Conservation (phyloP, 164 flowering plant genomes). For the Akebia trifoliata region DNA sequence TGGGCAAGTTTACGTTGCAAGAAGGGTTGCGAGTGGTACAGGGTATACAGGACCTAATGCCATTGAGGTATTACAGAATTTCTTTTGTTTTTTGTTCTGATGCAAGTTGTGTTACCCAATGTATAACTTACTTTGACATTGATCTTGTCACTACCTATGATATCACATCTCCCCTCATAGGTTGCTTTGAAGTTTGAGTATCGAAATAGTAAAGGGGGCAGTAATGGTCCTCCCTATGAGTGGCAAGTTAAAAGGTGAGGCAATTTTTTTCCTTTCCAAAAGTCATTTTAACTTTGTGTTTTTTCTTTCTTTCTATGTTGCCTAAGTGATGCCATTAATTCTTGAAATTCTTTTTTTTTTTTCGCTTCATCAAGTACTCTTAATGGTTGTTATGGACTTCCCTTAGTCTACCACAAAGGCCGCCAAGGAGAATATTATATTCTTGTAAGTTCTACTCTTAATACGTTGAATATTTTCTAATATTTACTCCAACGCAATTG, state of each 20-base stretch:
- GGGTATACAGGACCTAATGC: slow-evolving; percentile 36
- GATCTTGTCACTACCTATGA: neutral
- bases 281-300: neutral
- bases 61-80: slow-evolving; percentile 25
- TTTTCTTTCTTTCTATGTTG: neutral
- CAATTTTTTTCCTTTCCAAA: slow-evolving; percentile 2
- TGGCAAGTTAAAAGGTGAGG: slow-evolving; percentile 52
- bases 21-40: slow-evolving; percentile 31
- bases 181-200: slow-evolving; percentile 54
- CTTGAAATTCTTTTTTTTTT: neutral
- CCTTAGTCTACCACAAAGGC: slow-evolving; percentile 45
- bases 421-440: slow-evolving; percentile 47
- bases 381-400: too few species aligned
- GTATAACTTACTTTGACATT: neutral
- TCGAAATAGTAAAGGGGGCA: slow-evolving; percentile 45
- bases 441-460: slow-evolving; percentile 27
- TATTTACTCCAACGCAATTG: neutral
- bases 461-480: neutral
- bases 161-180: slow-evolving; percentile 14
- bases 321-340: neutral
- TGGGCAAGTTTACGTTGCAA: slow-evolving; percentile 52
- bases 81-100: neutral
- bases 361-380: slow-evolving; percentile 26
- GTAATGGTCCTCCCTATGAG: slow-evolving; percentile 44
- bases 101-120: too few species aligned